Evolutionary conservation across 805 yeast species (phyloP).

Genomic region (Hemisphaericaspora nanyangensis): DNA sequence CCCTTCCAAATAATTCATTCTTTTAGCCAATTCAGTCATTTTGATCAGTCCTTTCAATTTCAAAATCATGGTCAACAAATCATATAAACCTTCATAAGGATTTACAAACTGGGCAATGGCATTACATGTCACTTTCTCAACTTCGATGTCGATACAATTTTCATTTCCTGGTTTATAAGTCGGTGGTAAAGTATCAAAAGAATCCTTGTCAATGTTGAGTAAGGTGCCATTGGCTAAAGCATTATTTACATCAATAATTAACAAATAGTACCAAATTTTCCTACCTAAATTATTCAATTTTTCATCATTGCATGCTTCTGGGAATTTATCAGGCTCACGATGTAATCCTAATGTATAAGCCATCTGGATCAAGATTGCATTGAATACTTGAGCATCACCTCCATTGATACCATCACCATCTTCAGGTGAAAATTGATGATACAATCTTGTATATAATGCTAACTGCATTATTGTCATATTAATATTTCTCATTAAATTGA

Average conservation of each 20-base stretch:
- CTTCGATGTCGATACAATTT: slow-evolving; percentile 31
- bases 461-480: slow-evolving; percentile 53
- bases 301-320: slow-evolving; percentile 19
- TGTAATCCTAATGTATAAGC: slow-evolving; percentile 64
- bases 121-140: slow-evolving; percentile 33
- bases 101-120: slow-evolving; percentile 23
- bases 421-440: slow-evolving; percentile 47
- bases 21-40: slow-evolving; percentile 17
- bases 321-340: slow-evolving; percentile 53
- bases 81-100: slow-evolving; percentile 23
- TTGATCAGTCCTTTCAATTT: slow-evolving; percentile 16
- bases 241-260: slow-evolving; percentile 29
- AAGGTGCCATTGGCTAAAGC: slow-evolving; percentile 31
- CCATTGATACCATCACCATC: slow-evolving; percentile 58
- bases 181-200: slow-evolving; percentile 28
- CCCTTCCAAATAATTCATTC: slow-evolving; percentile 34
- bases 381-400: slow-evolving; percentile 53
- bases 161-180: slow-evolving; percentile 30
- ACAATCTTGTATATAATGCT: slow-evolving; percentile 47
- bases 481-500: slow-evolving; percentile 32
- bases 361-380: slow-evolving; percentile 61
- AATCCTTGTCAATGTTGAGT: slow-evolving; percentile 22
- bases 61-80: slow-evolving; percentile 20
- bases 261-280: slow-evolving; percentile 51
- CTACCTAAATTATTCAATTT: slow-evolving; percentile 46